These are phyloP conservation scores for Acephala macrosclerotiorum DNA, from an alignment of 2,329 filamentous ascomycete species.

Conservation along the genomic window DNA sequence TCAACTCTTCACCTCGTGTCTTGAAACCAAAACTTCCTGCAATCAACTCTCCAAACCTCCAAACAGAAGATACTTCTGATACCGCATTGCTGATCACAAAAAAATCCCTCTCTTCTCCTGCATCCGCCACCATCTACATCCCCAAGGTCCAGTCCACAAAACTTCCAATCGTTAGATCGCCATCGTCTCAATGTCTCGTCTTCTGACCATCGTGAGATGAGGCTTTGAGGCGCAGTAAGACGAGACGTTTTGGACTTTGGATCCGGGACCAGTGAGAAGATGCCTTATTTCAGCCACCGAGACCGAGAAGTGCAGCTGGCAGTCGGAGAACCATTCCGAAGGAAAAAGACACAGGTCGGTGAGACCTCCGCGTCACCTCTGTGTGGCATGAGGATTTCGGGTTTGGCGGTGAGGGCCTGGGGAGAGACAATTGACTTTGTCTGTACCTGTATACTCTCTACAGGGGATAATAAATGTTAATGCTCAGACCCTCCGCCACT, in stretches of 20 bases:
- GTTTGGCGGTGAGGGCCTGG: no score
- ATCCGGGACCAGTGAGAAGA: background rate
- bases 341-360: background rate
- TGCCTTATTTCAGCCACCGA: constrained; percentile 4
- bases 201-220: background rate
- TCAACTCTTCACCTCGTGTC: background rate
- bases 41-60: background rate
- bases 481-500: no score
- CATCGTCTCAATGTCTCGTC: background rate
- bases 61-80: background rate
- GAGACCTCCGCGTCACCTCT: background rate
- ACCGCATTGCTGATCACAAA: background rate
- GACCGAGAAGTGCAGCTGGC: background rate
- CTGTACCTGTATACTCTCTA: no score
- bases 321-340: background rate
- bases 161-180: background rate
- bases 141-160: background rate
- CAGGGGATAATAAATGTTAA: no score
- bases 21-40: background rate
- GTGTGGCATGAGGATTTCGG: no score
- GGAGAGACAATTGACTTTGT: no score
- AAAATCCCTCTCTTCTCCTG: background rate
- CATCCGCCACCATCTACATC: background rate
- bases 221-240: background rate
- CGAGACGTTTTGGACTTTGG: background rate